These are phyloP conservation scores for Pulveroboletus frians DNA, from an alignment of 768 basidiomycete genomes.

Conservation along the genomic window DNA sequence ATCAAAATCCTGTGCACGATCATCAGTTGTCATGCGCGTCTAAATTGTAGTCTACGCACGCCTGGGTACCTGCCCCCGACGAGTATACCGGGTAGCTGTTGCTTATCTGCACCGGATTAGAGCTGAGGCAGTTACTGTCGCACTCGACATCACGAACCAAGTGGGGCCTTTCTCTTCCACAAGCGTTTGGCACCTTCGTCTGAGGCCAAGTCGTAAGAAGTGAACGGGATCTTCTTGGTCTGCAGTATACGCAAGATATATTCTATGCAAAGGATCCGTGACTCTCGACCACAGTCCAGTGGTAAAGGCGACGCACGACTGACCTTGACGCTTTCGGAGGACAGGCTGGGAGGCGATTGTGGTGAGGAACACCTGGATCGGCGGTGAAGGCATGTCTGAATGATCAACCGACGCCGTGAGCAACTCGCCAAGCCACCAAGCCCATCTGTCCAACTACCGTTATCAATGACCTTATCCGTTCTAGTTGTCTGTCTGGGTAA, in stretches of 20 bases:
- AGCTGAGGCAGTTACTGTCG: neutral
- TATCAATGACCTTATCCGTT: constrained; percentile 42
- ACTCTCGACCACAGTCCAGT: neutral
- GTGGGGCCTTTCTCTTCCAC: constrained; percentile 79
- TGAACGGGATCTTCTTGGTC: constrained; percentile 80
- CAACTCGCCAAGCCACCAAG: neutral
- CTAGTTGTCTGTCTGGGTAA: constrained; percentile 80
- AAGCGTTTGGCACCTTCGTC: constrained; percentile 74
- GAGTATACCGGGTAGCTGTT: constrained; percentile 79
- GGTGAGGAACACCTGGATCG: constrained; percentile 77
- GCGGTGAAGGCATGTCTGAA: constrained; percentile 68
- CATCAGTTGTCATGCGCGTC: constrained; percentile 1
- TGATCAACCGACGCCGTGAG: constrained; percentile 9
- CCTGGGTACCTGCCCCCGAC: constrained; percentile 74
- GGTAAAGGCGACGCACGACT: constrained; percentile 1
- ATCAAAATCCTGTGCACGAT: constrained; percentile 49
- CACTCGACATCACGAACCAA: constrained; percentile 36
- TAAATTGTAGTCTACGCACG: constrained; percentile 40
- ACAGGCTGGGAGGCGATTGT: constrained; percentile 80
- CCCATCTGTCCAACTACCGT: neutral
- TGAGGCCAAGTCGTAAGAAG: constrained; percentile 79
- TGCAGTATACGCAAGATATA: constrained; percentile 79
- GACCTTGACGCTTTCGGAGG: constrained; percentile 77
- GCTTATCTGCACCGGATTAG: constrained; percentile 52
- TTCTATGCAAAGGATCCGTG: constrained; percentile 39